Evolutionary conservation across 2,329 filamentous ascomycete species (phyloP).

Genomic region (Cadophora gregata): DNA sequence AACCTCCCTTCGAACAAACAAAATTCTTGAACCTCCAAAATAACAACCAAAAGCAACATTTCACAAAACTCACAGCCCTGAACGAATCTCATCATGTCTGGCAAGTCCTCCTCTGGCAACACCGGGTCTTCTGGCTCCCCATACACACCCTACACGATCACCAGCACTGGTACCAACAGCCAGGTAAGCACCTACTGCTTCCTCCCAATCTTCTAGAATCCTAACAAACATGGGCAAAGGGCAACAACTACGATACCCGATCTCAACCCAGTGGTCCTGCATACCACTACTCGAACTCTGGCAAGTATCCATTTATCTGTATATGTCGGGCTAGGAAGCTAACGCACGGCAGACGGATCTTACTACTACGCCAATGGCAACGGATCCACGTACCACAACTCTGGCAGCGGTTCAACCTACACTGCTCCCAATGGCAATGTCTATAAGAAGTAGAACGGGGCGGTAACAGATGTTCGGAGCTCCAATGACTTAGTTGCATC

Average conservation of each 20-base stretch:
- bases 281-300: constrained; percentile 71
- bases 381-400: constrained; percentile 72
- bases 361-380: constrained; percentile 78
- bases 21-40: background rate
- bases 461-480: background rate
- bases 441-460: constrained; percentile 37
- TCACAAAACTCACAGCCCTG: background rate
- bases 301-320: constrained; percentile 45
- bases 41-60: background rate
- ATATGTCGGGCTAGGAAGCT: background rate
- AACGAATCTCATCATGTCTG: constrained; percentile 30
- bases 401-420: constrained; percentile 64
- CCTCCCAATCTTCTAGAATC: background rate
- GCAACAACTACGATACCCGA: constrained; percentile 71
- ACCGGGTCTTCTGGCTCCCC: constrained; percentile 24
- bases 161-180: constrained; percentile 61
- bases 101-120: constrained; percentile 27
- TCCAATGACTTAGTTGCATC: background rate
- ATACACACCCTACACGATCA: constrained; percentile 48
- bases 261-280: constrained; percentile 62
- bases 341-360: constrained; percentile 58
- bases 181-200: constrained; percentile 52
- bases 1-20: background rate
- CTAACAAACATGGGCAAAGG: constrained; percentile 49
- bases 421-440: constrained; percentile 57